phyloP scores from a whole-genome alignment of 2,329 filamentous ascomycete genomes.

The Arthrobotrys megalospora region DNA sequence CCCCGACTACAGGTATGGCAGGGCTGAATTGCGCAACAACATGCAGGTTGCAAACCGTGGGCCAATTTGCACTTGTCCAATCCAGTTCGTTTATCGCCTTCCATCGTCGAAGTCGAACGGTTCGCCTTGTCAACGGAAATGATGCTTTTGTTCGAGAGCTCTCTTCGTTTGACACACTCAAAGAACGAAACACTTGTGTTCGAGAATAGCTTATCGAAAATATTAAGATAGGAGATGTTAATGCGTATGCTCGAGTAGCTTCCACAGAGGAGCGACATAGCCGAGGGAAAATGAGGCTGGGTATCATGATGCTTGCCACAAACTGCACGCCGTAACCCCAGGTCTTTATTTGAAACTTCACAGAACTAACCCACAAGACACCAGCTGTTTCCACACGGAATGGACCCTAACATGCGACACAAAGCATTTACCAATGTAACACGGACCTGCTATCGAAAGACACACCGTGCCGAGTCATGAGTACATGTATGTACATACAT shows the following conservation, averaged over 20 bases:
- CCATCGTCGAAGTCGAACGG: not conserved
- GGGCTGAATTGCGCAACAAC: constrained; percentile 51
- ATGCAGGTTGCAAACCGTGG: constrained; percentile 21
- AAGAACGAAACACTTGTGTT: constrained; percentile 15
- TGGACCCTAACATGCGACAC: constrained; percentile 32
- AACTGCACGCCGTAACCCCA: constrained; percentile 31
- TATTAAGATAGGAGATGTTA: constrained; percentile 11
- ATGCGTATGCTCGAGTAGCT: not conserved
- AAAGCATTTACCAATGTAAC: constrained; percentile 28
- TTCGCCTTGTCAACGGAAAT: constrained; percentile 20
- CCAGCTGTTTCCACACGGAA: constrained; percentile 55
- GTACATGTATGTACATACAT: no score
- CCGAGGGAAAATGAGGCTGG: constrained; percentile 30
- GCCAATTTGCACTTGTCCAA: constrained; percentile 23
- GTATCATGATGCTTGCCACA: constrained; percentile 16
- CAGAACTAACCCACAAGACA: constrained; percentile 56
- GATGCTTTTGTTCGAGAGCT: constrained; percentile 8
- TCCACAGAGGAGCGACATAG: constrained; percentile 19
- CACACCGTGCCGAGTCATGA: constrained; percentile 7
- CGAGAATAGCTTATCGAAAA: constrained; percentile 20
- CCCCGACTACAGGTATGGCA: constrained; percentile 4
- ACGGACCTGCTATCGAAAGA: constrained; percentile 14
- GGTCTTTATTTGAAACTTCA: constrained; percentile 58
- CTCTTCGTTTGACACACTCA: constrained; percentile 9
- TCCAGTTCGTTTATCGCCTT: not conserved